phyloP scores from a whole-genome alignment of 148 eudicot genomes.

The Camellia lanceoleosa region DNA sequence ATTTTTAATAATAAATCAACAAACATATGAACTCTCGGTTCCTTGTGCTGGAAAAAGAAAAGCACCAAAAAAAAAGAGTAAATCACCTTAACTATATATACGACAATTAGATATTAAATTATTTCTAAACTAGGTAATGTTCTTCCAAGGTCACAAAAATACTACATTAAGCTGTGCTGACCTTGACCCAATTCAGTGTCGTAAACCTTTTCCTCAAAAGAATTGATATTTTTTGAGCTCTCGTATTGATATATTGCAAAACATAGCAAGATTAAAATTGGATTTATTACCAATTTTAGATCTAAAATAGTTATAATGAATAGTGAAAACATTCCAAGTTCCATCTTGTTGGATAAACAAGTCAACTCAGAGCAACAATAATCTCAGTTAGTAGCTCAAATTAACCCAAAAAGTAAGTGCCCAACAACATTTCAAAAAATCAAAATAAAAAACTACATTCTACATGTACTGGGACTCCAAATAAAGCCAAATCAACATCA shows the following conservation, averaged over 20 bases:
- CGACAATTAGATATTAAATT: constrained; percentile 8
- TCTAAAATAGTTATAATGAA: background rate
- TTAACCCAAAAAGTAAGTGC: background rate
- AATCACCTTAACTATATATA: constrained; percentile 20
- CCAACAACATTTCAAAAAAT: background rate
- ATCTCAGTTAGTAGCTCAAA: background rate
- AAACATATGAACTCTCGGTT: constrained; percentile 99
- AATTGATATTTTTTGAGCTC: constrained; percentile 84
- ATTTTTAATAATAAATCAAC: constrained; percentile 91
- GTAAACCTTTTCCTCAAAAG: constrained; percentile 85
- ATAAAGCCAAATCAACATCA: constrained; percentile 1
- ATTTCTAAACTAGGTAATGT: constrained; percentile 2
- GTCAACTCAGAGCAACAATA: background rate
- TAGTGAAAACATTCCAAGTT: constrained; percentile 3
- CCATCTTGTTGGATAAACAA: constrained; percentile 3
- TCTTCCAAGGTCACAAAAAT: background rate
- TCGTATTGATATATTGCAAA: constrained; percentile 77
- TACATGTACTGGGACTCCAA: background rate
- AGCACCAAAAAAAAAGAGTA: constrained; percentile 1
- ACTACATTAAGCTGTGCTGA: constrained; percentile 29
- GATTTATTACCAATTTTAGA: background rate
- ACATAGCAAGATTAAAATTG: constrained; percentile 13
- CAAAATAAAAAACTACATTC: background rate
- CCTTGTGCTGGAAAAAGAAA: constrained; percentile 77
- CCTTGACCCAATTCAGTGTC: constrained; percentile 96